Evolutionary conservation across 139 green algal genomes (phyloP).

Genomic region (Micromonas pusilla): DNA sequence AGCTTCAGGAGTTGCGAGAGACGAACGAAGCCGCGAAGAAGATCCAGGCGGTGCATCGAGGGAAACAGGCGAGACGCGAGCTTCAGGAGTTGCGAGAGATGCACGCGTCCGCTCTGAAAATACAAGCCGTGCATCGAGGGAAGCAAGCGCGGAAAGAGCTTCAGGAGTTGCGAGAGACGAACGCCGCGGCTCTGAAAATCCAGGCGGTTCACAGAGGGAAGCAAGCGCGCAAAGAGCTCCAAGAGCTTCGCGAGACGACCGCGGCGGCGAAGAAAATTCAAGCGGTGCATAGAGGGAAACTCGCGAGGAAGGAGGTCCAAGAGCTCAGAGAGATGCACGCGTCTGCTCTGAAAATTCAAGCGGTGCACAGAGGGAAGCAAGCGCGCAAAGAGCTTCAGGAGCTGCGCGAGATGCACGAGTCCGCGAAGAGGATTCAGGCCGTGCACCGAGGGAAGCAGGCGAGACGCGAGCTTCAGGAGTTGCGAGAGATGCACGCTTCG

Average conservation of each 20-base stretch:
- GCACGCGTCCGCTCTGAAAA: not conserved
- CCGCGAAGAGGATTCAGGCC: constrained; percentile 19
- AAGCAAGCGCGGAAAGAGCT: not conserved
- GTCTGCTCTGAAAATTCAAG: not conserved
- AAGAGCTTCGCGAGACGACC: too few relatives aligned
- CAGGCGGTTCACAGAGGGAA: not conserved
- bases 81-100: not conserved
- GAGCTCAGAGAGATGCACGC: not conserved
- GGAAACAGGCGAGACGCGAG: constrained; percentile 1
- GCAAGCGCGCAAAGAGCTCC: not conserved
- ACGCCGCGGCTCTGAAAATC: not conserved
- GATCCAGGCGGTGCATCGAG: constrained; percentile 15
- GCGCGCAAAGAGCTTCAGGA: not conserved
- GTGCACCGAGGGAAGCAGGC: not conserved
- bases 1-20: not conserved
- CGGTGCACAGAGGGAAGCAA: not conserved
- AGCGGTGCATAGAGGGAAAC: constrained; percentile 2
- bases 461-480: not conserved
- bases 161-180: not conserved
- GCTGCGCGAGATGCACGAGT: not conserved
- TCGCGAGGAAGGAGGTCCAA: constrained; percentile 1
- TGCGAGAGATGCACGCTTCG: not conserved
- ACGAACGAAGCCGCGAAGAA: not conserved
- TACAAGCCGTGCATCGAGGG: not conserved
- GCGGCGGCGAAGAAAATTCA: constrained; percentile 13